These are phyloP conservation scores for Volutella citrinella DNA, from an alignment of 2,329 filamentous ascomycete species.

Conservation along the genomic window DNA sequence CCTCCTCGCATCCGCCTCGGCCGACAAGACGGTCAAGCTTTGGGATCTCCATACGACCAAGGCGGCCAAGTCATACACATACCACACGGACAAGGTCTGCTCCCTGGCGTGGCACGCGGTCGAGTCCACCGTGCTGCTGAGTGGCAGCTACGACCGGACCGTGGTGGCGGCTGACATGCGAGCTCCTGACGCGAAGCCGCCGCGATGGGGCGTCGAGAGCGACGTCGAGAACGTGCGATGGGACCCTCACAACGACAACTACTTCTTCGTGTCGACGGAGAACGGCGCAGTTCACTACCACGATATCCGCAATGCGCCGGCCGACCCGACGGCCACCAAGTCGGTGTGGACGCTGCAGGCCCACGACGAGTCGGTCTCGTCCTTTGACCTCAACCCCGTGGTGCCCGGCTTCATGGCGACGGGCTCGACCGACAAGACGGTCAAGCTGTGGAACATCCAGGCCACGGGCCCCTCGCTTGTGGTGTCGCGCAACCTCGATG, in stretches of 20 bases:
- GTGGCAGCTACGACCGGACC: slow-evolving; percentile 92
- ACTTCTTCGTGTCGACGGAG: slow-evolving; percentile 94
- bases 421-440: slow-evolving; percentile 88
- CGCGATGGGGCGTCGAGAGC: slow-evolving; percentile 90
- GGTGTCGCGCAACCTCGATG: slow-evolving; percentile 84
- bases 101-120: slow-evolving; percentile 88
- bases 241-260: slow-evolving; percentile 91
- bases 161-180: slow-evolving; percentile 96
- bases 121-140: slow-evolving; percentile 84
- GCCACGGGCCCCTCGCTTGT: slow-evolving; percentile 82
- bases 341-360: slow-evolving; percentile 93
- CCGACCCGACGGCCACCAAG: slow-evolving; percentile 72
- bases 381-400: slow-evolving; percentile 85
- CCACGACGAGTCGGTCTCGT: slow-evolving; percentile 86
- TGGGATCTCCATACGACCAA: slow-evolving; percentile 93
- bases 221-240: slow-evolving; percentile 91
- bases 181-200: slow-evolving; percentile 75
- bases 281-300: slow-evolving; percentile 89
- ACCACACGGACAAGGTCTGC: slow-evolving; percentile 98
- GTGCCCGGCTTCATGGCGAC: slow-evolving; percentile 94
- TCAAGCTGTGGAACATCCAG: slow-evolving; percentile 95
- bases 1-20: slow-evolving; percentile 88
- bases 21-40: slow-evolving; percentile 95
- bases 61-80: slow-evolving; percentile 92
- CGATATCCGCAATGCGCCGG: slow-evolving; percentile 74